Conservation (phyloP, 2,329 filamentous ascomycete genomes). For the Ceratocystis variospora region DNA sequence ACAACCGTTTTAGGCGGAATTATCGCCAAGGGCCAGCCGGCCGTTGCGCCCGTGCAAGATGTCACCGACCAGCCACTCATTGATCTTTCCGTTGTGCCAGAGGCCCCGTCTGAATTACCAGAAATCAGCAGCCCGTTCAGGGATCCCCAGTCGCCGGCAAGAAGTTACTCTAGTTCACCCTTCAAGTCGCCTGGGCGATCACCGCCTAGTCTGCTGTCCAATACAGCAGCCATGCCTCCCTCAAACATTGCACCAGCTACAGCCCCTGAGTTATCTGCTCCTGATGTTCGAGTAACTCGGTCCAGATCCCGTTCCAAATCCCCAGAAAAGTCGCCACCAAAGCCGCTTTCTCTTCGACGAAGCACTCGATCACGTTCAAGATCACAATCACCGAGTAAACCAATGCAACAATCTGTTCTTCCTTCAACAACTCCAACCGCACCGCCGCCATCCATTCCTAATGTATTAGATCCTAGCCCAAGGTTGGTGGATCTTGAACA, state of each 20-base stretch:
- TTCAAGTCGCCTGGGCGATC: conserved; percentile 15
- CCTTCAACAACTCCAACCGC: conserved; percentile 11
- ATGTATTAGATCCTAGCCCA: conserved; percentile 9
- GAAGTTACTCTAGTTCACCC: conserved; percentile 16
- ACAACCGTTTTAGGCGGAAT: conserved; percentile 52
- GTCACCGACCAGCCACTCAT: conserved; percentile 21
- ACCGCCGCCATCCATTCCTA: background rate
- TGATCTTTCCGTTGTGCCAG: conserved; percentile 18
- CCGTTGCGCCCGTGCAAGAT: background rate
- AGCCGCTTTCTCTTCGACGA: background rate
- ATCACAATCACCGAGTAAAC: conserved; percentile 15
- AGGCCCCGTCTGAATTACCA: background rate
- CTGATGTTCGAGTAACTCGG: conserved; percentile 11
- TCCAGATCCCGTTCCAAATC: conserved; percentile 14
- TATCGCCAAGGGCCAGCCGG: conserved; percentile 25
- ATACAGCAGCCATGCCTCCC: background rate
- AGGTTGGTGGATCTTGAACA: background rate
- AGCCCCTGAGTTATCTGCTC: background rate
- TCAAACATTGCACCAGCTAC: background rate
- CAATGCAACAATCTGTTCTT: background rate
- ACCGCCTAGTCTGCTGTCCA: conserved; percentile 1
- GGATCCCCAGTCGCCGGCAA: conserved; percentile 8
- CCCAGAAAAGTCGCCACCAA: conserved; percentile 11
- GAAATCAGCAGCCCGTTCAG: conserved; percentile 15
- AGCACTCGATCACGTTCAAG: background rate